These are phyloP conservation scores for Pterulicium gracile DNA, from an alignment of 1,284 basidiomycete species.

Conservation along the genomic window DNA sequence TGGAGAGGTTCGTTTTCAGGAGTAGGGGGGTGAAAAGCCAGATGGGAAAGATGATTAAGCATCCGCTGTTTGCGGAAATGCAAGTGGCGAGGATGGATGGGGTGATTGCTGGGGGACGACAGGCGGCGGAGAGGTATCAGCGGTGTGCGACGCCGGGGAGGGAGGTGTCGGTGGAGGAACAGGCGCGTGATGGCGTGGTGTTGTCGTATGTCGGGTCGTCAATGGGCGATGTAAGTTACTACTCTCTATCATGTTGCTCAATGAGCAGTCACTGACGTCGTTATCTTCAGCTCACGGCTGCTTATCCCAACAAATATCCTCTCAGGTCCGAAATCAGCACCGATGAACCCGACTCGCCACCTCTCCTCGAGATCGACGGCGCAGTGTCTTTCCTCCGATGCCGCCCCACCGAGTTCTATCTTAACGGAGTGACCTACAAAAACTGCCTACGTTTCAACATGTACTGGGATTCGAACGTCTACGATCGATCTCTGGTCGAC, in stretches of 20 bases:
- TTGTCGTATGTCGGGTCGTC: slow-evolving; percentile 31
- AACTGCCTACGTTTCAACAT: slow-evolving; percentile 22
- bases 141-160: slow-evolving; percentile 12
- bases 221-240: slow-evolving; percentile 31
- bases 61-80: slow-evolving; percentile 41
- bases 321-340: slow-evolving; percentile 8
- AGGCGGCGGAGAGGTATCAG: slow-evolving; percentile 17
- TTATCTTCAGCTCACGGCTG: slow-evolving; percentile 3
- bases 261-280: too few relatives aligned
- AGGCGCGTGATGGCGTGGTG: slow-evolving; percentile 20
- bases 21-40: slow-evolving; percentile 27
- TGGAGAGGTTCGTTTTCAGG: slow-evolving; percentile 34
- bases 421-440: slow-evolving; percentile 26
- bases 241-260: slow-evolving; percentile 16
- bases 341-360: too few relatives aligned
- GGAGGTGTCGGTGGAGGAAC: slow-evolving; percentile 11
- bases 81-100: slow-evolving; percentile 18
- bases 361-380: background rate
- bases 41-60: slow-evolving; percentile 20
- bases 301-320: slow-evolving; percentile 11
- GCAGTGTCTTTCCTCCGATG: slow-evolving; percentile 23
- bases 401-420: slow-evolving; percentile 36
- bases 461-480: slow-evolving; percentile 32
- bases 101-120: slow-evolving; percentile 13
- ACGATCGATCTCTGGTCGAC: slow-evolving; percentile 20